These are phyloP conservation scores for Cladorrhinum sp. DNA, from an alignment of 2,329 filamentous ascomycete genomes.

Conservation along the genomic window DNA sequence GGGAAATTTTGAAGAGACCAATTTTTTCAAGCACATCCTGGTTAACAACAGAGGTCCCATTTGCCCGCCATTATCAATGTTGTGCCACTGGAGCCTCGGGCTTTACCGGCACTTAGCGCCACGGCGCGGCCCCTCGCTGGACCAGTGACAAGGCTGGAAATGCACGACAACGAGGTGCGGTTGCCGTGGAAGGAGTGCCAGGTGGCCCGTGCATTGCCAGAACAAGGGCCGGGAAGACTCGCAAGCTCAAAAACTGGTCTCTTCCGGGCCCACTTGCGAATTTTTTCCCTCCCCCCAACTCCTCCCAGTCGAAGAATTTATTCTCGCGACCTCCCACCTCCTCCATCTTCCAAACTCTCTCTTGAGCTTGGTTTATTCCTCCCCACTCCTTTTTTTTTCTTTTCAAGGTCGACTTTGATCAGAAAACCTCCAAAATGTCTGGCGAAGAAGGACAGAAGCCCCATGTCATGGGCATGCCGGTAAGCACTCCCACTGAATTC, in stretches of 20 bases:
- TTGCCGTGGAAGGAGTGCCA: slow-evolving; percentile 19
- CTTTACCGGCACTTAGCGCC: slow-evolving; percentile 29
- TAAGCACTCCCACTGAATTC: slow-evolving; percentile 45
- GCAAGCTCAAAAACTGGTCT: slow-evolving; percentile 48
- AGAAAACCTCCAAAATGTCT: slow-evolving; percentile 50
- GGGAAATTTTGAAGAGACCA: slow-evolving; percentile 1
- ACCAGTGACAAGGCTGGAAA: slow-evolving; percentile 18
- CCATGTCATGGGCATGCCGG: slow-evolving; percentile 65
- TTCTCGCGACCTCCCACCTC: slow-evolving; percentile 36
- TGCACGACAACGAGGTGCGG: slow-evolving; percentile 11
- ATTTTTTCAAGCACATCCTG: slow-evolving; percentile 3
- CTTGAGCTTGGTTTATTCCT: slow-evolving; percentile 44
- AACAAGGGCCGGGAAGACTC: slow-evolving; percentile 48
- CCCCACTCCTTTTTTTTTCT: slow-evolving; percentile 61
- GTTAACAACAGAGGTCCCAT: slow-evolving; percentile 10
- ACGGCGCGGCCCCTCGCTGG: slow-evolving; percentile 5
- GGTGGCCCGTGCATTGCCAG: slow-evolving; percentile 25
- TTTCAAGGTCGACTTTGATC: slow-evolving; percentile 43
- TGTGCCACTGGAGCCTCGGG: slow-evolving; percentile 26
- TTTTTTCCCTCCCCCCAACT: slow-evolving; percentile 47
- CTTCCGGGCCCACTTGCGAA: slow-evolving; percentile 42
- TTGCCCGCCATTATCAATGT: slow-evolving; percentile 17
- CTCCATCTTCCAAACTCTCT: slow-evolving; percentile 34
- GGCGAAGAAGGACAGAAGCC: slow-evolving; percentile 48
- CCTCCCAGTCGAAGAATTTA: slow-evolving; percentile 43